These are phyloP conservation scores for Dryadomyces sulphureus DNA, from an alignment of 2,329 filamentous ascomycete species.

Conservation along the genomic window DNA sequence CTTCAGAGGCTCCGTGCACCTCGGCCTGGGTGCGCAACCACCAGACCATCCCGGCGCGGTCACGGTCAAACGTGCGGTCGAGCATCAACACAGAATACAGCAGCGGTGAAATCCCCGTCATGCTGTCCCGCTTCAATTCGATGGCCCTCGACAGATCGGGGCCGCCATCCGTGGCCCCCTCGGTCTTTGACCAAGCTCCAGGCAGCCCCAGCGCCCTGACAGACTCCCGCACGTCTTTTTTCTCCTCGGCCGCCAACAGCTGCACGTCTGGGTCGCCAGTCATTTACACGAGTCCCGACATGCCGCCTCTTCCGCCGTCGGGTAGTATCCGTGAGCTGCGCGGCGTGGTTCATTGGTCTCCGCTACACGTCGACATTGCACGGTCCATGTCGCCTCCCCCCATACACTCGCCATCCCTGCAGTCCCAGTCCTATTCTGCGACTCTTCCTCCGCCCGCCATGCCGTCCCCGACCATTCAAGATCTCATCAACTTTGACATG, in stretches of 20 bases:
- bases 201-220: slow-evolving; percentile 6
- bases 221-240: slow-evolving; percentile 7
- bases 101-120: slow-evolving; percentile 2
- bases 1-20: slow-evolving; percentile 6
- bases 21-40: slow-evolving; percentile 10
- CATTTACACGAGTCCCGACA: not conserved
- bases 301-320: not conserved
- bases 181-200: slow-evolving; percentile 2
- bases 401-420: not conserved
- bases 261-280: slow-evolving; percentile 6
- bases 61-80: not conserved
- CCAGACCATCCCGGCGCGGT: not conserved
- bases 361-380: not conserved
- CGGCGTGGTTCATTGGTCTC: not conserved
- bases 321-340: not conserved
- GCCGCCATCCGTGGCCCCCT: not conserved
- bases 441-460: not conserved
- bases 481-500: slow-evolving; percentile 10
- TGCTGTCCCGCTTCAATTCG: slow-evolving; percentile 11
- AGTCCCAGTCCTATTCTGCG: not conserved
- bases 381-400: not conserved
- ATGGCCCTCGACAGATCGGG: slow-evolving; percentile 4
- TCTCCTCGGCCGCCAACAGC: slow-evolving; percentile 8
- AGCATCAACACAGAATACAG: slow-evolving; percentile 8
- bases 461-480: slow-evolving; percentile 7